Evolutionary conservation across 306 rosid species (phyloP).

Genomic region (Vachellia collinsii): DNA sequence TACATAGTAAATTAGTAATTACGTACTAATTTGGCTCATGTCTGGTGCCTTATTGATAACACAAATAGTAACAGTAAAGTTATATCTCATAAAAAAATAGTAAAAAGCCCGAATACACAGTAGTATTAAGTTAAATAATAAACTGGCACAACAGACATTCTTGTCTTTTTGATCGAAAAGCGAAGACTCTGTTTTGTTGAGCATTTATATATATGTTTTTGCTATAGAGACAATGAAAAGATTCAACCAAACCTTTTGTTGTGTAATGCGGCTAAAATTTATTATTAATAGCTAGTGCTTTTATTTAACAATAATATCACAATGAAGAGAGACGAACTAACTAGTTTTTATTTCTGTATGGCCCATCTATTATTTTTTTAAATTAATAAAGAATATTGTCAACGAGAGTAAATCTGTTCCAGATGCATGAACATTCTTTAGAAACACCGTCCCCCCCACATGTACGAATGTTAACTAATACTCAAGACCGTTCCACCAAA

Average conservation of each 20-base stretch:
- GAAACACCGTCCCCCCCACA: background rate
- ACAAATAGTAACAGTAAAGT: background rate
- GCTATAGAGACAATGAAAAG: slow-evolving; percentile 46
- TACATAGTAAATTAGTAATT: background rate
- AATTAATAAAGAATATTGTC: slow-evolving; percentile 29
- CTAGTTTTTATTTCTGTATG: slow-evolving; percentile 26
- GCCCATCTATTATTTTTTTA: slow-evolving; percentile 24
- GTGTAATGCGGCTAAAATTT: slow-evolving; percentile 41
- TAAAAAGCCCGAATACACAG: background rate
- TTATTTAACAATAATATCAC: slow-evolving; percentile 22
- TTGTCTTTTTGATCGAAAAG: slow-evolving; percentile 39
- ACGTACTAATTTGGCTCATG: background rate
- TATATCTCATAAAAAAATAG: background rate
- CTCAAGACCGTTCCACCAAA: background rate
- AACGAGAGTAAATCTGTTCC: slow-evolving; percentile 33
- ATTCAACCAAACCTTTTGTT: slow-evolving; percentile 39
- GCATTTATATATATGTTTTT: slow-evolving; percentile 38
- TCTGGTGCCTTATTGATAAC: background rate
- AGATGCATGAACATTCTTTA: slow-evolving; percentile 48
- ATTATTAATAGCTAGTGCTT: slow-evolving; percentile 37
- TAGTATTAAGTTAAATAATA: background rate
- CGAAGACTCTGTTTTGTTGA: slow-evolving; percentile 35
- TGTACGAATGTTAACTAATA: slow-evolving; percentile 18
- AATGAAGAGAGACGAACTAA: slow-evolving; percentile 30
- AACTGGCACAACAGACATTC: slow-evolving; percentile 25